Conservation (phyloP, 371 early-diverging fungal species). For the Mortierella sp. region DNA sequence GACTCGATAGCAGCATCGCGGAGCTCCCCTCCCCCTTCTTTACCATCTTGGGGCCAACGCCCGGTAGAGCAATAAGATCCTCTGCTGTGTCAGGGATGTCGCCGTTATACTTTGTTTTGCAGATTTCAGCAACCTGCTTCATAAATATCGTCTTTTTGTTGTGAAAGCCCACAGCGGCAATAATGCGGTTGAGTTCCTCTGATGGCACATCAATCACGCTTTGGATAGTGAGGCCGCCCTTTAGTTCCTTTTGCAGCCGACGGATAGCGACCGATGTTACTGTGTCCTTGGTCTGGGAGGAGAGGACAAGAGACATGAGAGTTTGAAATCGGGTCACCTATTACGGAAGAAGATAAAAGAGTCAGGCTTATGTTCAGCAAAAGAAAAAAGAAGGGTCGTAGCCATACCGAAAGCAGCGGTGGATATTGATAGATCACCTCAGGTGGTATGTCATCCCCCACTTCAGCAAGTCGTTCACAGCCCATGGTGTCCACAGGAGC, state of each 20-base stretch:
- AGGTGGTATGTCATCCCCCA: constrained; percentile 55
- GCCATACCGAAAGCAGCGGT: neutral
- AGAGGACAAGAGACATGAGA: constrained; percentile 91
- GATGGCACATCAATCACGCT: constrained; percentile 67
- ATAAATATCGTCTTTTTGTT: constrained; percentile 85
- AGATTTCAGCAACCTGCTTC: constrained; percentile 78
- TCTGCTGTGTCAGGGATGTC: constrained; percentile 91
- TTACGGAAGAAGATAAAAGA: neutral
- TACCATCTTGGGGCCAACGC: constrained; percentile 99
- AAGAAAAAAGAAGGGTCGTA: too few species aligned
- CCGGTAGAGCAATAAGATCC: constrained; percentile 85
- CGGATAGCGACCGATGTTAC: constrained; percentile 84
- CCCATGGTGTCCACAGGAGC: constrained; percentile 98
- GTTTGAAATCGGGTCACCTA: constrained; percentile 87
- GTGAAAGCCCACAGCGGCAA: constrained; percentile 93
- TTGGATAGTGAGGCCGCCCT: constrained; percentile 72
- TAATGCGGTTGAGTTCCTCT: constrained; percentile 73
- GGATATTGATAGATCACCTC: constrained; percentile 49
- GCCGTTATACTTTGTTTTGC: constrained; percentile 75
- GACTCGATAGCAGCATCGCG: too few species aligned
- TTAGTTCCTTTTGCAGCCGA: constrained; percentile 69
- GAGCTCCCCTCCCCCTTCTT: too few species aligned
- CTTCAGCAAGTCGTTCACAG: constrained; percentile 82
- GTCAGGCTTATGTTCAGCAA: neutral
- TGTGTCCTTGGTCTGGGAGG: constrained; percentile 97